Evolutionary conservation across 371 early-diverging fungal species (phyloP).

Genomic region (Mortierella sp.): DNA sequence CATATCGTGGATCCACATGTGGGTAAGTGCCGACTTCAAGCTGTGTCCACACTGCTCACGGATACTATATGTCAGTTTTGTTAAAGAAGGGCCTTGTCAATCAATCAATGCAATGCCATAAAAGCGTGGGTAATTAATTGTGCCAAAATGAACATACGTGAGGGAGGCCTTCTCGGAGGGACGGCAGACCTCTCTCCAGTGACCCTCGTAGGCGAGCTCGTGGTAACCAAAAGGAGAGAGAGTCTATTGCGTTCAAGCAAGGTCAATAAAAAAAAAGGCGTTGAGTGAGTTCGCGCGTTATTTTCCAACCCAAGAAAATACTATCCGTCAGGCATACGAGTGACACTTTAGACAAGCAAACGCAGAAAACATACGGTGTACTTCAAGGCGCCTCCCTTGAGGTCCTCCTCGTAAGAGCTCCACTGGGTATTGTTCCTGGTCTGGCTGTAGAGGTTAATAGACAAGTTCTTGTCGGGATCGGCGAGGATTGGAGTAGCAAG

Average conservation of each 20-base stretch:
- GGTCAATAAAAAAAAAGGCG: conserved; percentile 48
- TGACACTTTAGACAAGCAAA: conserved; percentile 37
- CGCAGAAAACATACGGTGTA: conserved; percentile 60
- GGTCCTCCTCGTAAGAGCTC: conserved; percentile 56
- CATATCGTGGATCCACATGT: conserved; percentile 77
- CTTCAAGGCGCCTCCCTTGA: conserved; percentile 54
- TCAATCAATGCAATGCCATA: not conserved
- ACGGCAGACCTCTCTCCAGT: conserved; percentile 86
- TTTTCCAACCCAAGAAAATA: conserved; percentile 51
- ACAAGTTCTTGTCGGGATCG: conserved; percentile 46
- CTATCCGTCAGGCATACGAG: not conserved
- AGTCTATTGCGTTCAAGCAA: conserved; percentile 51
- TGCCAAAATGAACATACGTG: conserved; percentile 60
- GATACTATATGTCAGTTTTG: conserved; percentile 65
- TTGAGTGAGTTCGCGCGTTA: conserved; percentile 27
- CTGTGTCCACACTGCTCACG: conserved; percentile 91
- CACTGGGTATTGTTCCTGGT: conserved; percentile 58
- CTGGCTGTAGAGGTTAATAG: conserved; percentile 55
- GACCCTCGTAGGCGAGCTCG: conserved; percentile 76
- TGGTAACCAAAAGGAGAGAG: conserved; percentile 73
- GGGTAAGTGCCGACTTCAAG: conserved; percentile 84
- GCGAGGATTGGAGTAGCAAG: conserved; percentile 46
- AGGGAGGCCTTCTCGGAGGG: conserved; percentile 82
- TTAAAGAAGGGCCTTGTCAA: not conserved
- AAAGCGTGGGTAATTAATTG: not conserved